Evolutionary conservation across 2,329 filamentous ascomycete genomes (phyloP).

Genomic region (Alternaria panax): DNA sequence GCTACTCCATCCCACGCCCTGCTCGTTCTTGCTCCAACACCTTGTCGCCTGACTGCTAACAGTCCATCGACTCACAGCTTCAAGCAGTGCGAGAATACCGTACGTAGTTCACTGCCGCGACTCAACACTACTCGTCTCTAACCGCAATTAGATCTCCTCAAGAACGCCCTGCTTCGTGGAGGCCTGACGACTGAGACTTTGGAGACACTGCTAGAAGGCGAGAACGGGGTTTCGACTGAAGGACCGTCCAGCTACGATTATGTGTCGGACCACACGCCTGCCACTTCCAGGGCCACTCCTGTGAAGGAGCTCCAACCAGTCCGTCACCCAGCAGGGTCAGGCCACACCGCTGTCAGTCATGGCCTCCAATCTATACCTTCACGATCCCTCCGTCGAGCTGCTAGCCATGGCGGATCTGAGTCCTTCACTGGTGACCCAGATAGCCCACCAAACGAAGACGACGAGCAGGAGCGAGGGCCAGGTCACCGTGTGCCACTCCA

Average conservation of each 20-base stretch:
- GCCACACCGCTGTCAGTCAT: slow-evolving; percentile 30
- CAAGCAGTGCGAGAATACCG: slow-evolving; percentile 62
- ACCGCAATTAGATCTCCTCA: slow-evolving; percentile 52
- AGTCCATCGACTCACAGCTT: slow-evolving; percentile 34
- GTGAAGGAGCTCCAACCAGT: slow-evolving; percentile 18
- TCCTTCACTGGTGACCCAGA: slow-evolving; percentile 21
- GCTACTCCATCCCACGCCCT: background rate
- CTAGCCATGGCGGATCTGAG: slow-evolving; percentile 29
- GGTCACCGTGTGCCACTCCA: slow-evolving; percentile 31
- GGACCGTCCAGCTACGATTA: slow-evolving; percentile 23
- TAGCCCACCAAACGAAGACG: slow-evolving; percentile 16
- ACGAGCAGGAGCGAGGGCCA: slow-evolving; percentile 3
- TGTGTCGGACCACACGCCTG: slow-evolving; percentile 23
- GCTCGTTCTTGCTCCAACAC: background rate
- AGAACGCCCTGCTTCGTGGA: slow-evolving; percentile 57
- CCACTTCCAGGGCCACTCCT: slow-evolving; percentile 16
- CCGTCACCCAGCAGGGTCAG: slow-evolving; percentile 22
- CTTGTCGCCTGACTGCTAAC: slow-evolving; percentile 3
- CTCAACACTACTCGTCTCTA: background rate
- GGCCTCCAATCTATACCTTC: slow-evolving; percentile 22
- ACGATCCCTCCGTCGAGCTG: slow-evolving; percentile 20
- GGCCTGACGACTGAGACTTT: slow-evolving; percentile 60
- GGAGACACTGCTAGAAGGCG: slow-evolving; percentile 54
- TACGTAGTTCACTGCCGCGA: slow-evolving; percentile 44
- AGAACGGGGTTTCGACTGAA: slow-evolving; percentile 26